These are phyloP conservation scores for Penicillium brevicompactum DNA, from an alignment of 2,329 filamentous ascomycete species.

Conservation along the genomic window DNA sequence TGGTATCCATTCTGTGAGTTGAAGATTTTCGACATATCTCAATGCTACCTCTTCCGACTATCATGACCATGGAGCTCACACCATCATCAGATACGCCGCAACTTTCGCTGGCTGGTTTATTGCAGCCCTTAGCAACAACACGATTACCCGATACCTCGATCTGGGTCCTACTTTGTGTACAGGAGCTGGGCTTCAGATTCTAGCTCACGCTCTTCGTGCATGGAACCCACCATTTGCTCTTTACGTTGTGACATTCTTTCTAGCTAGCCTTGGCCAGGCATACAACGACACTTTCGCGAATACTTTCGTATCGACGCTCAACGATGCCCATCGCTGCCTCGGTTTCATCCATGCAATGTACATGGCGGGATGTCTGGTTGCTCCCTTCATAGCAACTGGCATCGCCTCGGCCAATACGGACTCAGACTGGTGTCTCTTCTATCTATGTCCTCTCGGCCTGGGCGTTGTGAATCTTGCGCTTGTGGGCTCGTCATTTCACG, in stretches of 20 bases:
- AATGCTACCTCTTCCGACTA: neutral
- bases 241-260: slow-evolving; percentile 60
- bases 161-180: slow-evolving; percentile 60
- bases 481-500: slow-evolving; percentile 54
- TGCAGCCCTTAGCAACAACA: slow-evolving; percentile 56
- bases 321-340: slow-evolving; percentile 61
- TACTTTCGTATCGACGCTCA: slow-evolving; percentile 58
- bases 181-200: slow-evolving; percentile 57
- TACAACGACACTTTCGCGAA: slow-evolving; percentile 67
- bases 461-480: slow-evolving; percentile 54
- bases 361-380: slow-evolving; percentile 57
- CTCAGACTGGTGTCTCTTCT: slow-evolving; percentile 58
- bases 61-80: neutral
- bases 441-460: slow-evolving; percentile 57
- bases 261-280: slow-evolving; percentile 62
- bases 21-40: too few relatives aligned
- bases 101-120: slow-evolving; percentile 64
- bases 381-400: slow-evolving; percentile 57
- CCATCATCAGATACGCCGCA: slow-evolving; percentile 50
- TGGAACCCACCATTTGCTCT: slow-evolving; percentile 61
- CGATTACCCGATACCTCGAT: slow-evolving; percentile 53
- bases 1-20: slow-evolving; percentile 54
- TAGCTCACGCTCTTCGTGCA: slow-evolving; percentile 51
- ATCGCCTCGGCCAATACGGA: slow-evolving; percentile 46
- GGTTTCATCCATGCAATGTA: slow-evolving; percentile 68